A percentile compares a stretch with the other conserved stretches of the same genome.
Conservation (phyloP, 2,329 filamentous ascomycete species). For the Trichophaea hybrida region DNA sequence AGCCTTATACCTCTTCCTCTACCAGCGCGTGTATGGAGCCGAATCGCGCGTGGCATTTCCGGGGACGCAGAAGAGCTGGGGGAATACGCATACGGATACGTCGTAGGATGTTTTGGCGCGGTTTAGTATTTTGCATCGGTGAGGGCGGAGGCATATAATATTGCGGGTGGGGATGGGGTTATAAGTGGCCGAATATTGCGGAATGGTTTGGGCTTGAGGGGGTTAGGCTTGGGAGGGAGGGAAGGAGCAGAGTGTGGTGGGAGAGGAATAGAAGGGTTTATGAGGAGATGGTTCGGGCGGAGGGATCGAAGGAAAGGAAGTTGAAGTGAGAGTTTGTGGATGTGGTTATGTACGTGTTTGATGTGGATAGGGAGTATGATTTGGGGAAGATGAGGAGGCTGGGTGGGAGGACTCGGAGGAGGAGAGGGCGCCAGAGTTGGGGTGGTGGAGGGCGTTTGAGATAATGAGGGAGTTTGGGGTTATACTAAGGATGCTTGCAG, state of each 20-base stretch:
- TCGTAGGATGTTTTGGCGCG: neutral
- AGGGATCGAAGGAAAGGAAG: neutral
- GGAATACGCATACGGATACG: neutral
- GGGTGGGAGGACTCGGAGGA: neutral
- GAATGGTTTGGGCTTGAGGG: neutral
- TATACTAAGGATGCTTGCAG: neutral
- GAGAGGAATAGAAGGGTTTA: neutral
- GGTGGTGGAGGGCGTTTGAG: neutral
- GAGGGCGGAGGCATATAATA: neutral
- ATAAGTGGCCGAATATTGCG: neutral
- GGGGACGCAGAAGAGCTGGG: neutral
- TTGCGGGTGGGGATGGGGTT: neutral
- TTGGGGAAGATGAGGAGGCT: neutral
- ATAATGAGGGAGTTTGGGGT: neutral
- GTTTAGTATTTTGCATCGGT: neutral
- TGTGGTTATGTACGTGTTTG: neutral
- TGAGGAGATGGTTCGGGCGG: neutral
- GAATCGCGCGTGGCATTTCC: neutral
- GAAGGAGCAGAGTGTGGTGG: neutral
- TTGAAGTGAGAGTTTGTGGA: slow-evolving; percentile 31
- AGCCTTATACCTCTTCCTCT: slow-evolving; percentile 31
- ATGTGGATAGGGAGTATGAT: neutral
- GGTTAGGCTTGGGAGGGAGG: neutral
- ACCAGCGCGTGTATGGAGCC: neutral
- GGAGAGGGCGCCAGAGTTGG: neutral